Percentiles rank a stretch among this genome's conserved stretches.
phyloP scores from a whole-genome alignment of 2,329 filamentous ascomycete species.

The Trichoderma pleuroti region DNA sequence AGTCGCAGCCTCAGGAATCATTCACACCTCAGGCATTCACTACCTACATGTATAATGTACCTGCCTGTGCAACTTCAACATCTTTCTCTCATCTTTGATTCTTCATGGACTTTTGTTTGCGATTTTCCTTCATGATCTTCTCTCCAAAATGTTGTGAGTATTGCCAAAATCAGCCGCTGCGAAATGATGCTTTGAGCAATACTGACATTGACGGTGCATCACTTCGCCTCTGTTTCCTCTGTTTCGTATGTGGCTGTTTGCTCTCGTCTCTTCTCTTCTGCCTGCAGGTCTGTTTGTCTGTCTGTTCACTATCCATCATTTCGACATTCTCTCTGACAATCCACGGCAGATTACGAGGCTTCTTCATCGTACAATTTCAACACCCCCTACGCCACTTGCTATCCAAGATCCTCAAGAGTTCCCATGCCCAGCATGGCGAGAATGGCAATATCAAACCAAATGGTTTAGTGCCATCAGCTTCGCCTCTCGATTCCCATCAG shows the following conservation, averaged over 20 bases:
- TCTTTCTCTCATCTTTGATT: neutral
- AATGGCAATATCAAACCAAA: neutral
- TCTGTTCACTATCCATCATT: neutral
- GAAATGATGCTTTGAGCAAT: neutral
- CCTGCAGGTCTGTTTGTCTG: neutral
- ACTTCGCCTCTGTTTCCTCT: neutral
- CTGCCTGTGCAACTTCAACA: neutral
- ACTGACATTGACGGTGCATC: neutral
- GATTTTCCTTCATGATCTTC: neutral
- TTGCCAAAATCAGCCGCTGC: neutral
- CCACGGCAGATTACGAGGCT: neutral
- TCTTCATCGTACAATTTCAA: neutral
- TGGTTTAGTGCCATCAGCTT: neutral
- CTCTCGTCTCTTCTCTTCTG: neutral
- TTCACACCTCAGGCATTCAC: neutral
- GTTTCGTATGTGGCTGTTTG: neutral
- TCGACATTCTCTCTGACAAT: neutral
- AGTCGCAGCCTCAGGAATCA: neutral
- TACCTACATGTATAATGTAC: no score
- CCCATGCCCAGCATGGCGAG: neutral
- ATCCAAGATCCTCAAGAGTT: neutral
- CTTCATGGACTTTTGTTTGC: neutral
- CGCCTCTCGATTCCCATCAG: neutral
- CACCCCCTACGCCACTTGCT: neutral
- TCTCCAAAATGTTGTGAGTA: neutral